A percentile compares a stretch with the other conserved stretches of the same genome.
These are phyloP conservation scores for Gossypium trilobum DNA, from an alignment of 441 rosid species.

Conservation along the genomic window DNA sequence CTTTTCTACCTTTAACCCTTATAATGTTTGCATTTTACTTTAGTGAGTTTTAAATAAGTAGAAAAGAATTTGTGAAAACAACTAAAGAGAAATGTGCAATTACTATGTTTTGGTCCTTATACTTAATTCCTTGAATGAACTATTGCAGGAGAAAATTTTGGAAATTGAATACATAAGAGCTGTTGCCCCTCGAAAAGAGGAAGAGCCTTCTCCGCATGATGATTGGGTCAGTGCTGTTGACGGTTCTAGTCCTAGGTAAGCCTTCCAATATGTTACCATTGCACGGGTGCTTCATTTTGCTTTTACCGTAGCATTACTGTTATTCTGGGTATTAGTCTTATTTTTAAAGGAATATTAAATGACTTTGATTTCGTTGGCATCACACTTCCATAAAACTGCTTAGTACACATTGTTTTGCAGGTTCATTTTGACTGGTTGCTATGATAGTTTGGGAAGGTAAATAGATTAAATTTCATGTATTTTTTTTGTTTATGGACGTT, in stretches of 20 bases:
- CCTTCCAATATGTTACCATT: not conserved
- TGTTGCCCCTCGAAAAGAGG: slow-evolving; percentile 75
- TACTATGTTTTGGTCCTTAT: not conserved
- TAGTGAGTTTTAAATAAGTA: not conserved
- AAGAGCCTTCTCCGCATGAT: slow-evolving; percentile 74
- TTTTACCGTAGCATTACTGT: not conserved
- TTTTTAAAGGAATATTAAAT: not conserved
- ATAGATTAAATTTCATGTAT: not conserved
- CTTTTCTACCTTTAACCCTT: not conserved
- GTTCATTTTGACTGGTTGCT: slow-evolving; percentile 87
- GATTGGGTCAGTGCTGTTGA: slow-evolving; percentile 97
- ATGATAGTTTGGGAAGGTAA: slow-evolving; percentile 81
- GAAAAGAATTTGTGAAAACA: not conserved
- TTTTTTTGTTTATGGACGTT: not conserved
- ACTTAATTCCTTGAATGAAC: not conserved
- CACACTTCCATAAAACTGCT: not conserved
- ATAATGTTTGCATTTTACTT: not conserved
- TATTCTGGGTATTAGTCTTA: not conserved
- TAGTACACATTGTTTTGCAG: slow-evolving; percentile 42
- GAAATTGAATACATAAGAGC: slow-evolving; percentile 91
- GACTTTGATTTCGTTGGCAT: not conserved
- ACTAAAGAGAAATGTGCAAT: not conserved
- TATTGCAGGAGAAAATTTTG: slow-evolving; percentile 67
- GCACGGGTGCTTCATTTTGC: not conserved
- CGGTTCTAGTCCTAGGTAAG: slow-evolving; percentile 66